Percentiles rank a stretch among this genome's conserved stretches.
Conservation (phyloP, 371 early-diverging fungal species). For the Mucor piriformis region DNA sequence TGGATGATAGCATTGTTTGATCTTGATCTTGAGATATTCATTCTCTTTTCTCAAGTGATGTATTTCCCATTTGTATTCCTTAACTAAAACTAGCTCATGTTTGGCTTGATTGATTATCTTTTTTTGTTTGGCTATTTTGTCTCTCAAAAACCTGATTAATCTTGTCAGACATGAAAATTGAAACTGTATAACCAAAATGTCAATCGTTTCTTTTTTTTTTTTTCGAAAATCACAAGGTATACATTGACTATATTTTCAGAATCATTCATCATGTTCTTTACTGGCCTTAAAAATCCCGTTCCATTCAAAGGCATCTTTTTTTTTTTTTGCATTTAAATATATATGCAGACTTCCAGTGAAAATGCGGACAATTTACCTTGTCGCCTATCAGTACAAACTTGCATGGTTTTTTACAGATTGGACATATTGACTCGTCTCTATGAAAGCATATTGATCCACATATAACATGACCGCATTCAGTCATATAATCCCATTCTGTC, state of each 20-base stretch:
- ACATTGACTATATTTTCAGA: conserved; percentile 21
- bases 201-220: background rate
- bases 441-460: conserved; percentile 20
- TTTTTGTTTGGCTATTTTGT: conserved; percentile 14
- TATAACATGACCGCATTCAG: conserved; percentile 29
- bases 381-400: conserved; percentile 16
- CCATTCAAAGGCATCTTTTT: conserved; percentile 10
- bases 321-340: background rate
- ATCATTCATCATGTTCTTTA: conserved; percentile 17
- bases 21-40: background rate
- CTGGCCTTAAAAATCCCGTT: conserved; percentile 16
- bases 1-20: no score
- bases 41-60: conserved; percentile 13
- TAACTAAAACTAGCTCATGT: conserved; percentile 7
- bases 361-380: conserved; percentile 6
- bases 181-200: conserved; percentile 9
- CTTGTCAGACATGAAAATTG: conserved; percentile 6
- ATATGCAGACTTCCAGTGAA: background rate
- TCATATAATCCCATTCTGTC: conserved; percentile 22
- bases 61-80: conserved; percentile 15
- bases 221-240: background rate
- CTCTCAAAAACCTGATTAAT: conserved; percentile 7
- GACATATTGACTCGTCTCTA: conserved; percentile 6
- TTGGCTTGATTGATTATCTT: conserved; percentile 16
- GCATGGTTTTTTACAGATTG: conserved; percentile 21